These are phyloP conservation scores for Tuber brumale DNA, from an alignment of 495 filamentous ascomycete genomes.

Conservation along the genomic window DNA sequence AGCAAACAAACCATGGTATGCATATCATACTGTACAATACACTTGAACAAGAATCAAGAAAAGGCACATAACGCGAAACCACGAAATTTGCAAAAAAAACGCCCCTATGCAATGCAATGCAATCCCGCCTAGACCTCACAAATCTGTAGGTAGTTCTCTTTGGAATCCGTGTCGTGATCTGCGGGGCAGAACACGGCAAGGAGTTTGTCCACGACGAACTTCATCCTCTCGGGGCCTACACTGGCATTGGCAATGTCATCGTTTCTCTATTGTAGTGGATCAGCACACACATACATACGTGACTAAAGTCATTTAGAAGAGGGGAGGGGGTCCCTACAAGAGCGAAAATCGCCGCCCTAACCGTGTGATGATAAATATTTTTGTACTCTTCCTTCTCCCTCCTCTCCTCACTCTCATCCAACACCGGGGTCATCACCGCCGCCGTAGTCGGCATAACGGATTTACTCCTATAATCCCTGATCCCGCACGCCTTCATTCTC, in stretches of 20 bases:
- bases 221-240: slow-evolving; percentile 26
- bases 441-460: slow-evolving; percentile 9
- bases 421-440: slow-evolving; percentile 8
- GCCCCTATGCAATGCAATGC: not conserved
- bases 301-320: no score
- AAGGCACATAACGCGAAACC: not conserved
- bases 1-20: not conserved
- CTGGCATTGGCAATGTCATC: slow-evolving; percentile 16
- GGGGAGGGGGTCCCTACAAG: slow-evolving; percentile 16
- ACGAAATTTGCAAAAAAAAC: not conserved
- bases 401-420: slow-evolving; percentile 25
- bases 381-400: slow-evolving; percentile 41
- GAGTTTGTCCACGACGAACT: slow-evolving; percentile 25
- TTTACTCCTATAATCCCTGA: slow-evolving; percentile 35
- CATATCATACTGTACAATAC: not conserved
- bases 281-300: slow-evolving; percentile 1
- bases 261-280: slow-evolving; percentile 26
- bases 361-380: slow-evolving; percentile 35
- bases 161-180: not conserved
- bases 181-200: slow-evolving; percentile 25
- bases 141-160: not conserved
- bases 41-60: not conserved
- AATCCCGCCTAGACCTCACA: not conserved
- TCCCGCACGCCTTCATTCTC: slow-evolving; percentile 33
- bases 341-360: slow-evolving; percentile 35